Percentiles rank a stretch among this genome's conserved stretches.
Evolutionary conservation across 2,329 filamentous ascomycete species (phyloP).

Genomic region (Fusarium virguliforme): DNA sequence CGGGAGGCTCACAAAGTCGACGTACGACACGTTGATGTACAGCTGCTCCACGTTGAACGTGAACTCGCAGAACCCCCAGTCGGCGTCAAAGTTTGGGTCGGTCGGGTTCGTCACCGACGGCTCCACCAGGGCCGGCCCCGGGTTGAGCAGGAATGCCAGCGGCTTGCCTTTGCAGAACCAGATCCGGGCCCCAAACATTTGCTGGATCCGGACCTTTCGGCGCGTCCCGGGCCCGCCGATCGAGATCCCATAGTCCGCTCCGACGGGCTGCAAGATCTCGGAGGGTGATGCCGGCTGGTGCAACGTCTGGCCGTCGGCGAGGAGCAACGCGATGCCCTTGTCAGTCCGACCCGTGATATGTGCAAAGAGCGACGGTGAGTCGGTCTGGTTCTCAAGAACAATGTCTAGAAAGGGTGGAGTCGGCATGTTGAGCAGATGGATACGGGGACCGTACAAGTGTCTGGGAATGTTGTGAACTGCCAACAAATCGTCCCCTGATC

Average conservation of each 20-base stretch:
- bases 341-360: constrained; percentile 78
- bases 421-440: constrained; percentile 28
- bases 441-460: background rate
- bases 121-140: constrained; percentile 80
- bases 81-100: constrained; percentile 73
- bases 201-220: constrained; percentile 76
- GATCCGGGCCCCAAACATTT: constrained; percentile 79
- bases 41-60: constrained; percentile 75
- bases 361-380: constrained; percentile 71
- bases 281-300: constrained; percentile 76
- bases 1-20: constrained; percentile 82
- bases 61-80: constrained; percentile 80
- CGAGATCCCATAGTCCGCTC: constrained; percentile 73
- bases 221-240: constrained; percentile 75
- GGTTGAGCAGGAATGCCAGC: constrained; percentile 80
- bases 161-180: constrained; percentile 77
- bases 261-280: constrained; percentile 65
- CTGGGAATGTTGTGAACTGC: constrained; percentile 4
- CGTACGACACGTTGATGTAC: constrained; percentile 80
- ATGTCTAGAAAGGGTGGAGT: constrained; percentile 67
- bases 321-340: constrained; percentile 74
- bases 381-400: constrained; percentile 76
- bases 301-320: constrained; percentile 75
- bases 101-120: constrained; percentile 78
- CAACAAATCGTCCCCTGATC: background rate